phyloP scores from a whole-genome alignment of 176 grass and related monocot genomes.

The Pontederia crassipes region DNA sequence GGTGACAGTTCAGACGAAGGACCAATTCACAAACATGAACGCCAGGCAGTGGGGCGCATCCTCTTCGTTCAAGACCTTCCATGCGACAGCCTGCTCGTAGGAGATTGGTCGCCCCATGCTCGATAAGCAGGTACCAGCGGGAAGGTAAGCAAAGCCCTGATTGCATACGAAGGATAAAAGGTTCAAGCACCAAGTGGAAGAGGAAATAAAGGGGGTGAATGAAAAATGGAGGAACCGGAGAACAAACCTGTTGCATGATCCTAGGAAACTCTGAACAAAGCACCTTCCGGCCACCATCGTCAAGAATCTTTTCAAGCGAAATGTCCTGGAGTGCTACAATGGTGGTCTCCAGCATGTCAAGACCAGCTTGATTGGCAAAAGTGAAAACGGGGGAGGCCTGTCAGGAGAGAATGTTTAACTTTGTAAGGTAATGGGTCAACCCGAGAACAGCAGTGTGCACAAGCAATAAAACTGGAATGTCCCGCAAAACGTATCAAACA shows the following conservation, averaged over 20 bases:
- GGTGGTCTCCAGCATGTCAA: constrained; percentile 88
- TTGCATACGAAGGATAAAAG: neutral
- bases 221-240: neutral
- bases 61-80: constrained; percentile 79
- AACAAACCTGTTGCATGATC: constrained; percentile 85
- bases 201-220: neutral
- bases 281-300: constrained; percentile 42
- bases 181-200: neutral
- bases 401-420: neutral
- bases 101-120: constrained; percentile 85
- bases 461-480: neutral
- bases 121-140: constrained; percentile 53
- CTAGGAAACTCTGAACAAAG: constrained; percentile 57
- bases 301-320: constrained; percentile 54
- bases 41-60: constrained; percentile 60
- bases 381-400: constrained; percentile 64
- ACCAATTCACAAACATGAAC: constrained; percentile 95
- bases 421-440: neutral
- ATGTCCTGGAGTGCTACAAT: constrained; percentile 86
- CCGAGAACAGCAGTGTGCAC: no score
- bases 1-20: constrained; percentile 46
- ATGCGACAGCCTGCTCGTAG: constrained; percentile 55
- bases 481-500: neutral
- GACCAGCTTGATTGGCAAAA: constrained; percentile 72
- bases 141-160: constrained; percentile 63